Conservation (phyloP, 2,329 filamentous ascomycete species). For the Colletotrichum higginsianum region DNA sequence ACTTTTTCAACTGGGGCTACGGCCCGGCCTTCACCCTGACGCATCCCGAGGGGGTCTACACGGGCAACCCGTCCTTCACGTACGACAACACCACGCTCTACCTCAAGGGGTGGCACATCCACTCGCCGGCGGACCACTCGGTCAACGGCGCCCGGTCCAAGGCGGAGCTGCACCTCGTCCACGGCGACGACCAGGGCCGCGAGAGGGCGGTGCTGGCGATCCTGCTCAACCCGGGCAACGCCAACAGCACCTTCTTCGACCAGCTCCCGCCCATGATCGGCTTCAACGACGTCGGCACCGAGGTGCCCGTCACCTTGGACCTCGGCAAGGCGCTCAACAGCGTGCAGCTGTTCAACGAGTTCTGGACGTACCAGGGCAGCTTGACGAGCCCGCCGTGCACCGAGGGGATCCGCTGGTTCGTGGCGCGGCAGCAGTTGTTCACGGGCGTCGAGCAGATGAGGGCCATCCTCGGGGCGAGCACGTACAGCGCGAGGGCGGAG, state of each 20-base stretch:
- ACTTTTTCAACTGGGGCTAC: conserved; percentile 65
- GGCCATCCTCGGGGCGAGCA: conserved; percentile 59
- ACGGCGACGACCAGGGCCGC: conserved; percentile 57
- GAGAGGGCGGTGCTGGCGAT: conserved; percentile 62
- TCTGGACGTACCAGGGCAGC: conserved; percentile 64
- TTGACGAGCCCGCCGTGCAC: conserved; percentile 63
- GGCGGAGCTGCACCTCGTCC: conserved; percentile 65
- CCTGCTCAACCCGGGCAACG: conserved; percentile 59
- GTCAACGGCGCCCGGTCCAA: conserved; percentile 58
- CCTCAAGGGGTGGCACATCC: conserved; percentile 66
- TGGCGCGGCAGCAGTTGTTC: conserved; percentile 49
- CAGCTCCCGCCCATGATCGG: conserved; percentile 57
- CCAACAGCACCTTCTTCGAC: conserved; percentile 56
- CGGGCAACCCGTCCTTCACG: conserved; percentile 56
- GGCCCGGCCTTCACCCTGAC: conserved; percentile 60
- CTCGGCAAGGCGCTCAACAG: conserved; percentile 52
- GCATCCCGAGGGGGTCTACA: conserved; percentile 54
- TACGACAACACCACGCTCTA: conserved; percentile 64
- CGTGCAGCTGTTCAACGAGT: conserved; percentile 58
- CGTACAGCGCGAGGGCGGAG: conserved; percentile 59
- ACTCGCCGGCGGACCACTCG: conserved; percentile 65
- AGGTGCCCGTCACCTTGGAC: conserved; percentile 47
- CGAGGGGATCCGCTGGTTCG: conserved; percentile 62
- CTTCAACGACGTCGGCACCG: conserved; percentile 52
- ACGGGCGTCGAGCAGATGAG: conserved; percentile 63